Conservation (phyloP, 257 asterid genomes). For the Pogostemon cablin region DNA sequence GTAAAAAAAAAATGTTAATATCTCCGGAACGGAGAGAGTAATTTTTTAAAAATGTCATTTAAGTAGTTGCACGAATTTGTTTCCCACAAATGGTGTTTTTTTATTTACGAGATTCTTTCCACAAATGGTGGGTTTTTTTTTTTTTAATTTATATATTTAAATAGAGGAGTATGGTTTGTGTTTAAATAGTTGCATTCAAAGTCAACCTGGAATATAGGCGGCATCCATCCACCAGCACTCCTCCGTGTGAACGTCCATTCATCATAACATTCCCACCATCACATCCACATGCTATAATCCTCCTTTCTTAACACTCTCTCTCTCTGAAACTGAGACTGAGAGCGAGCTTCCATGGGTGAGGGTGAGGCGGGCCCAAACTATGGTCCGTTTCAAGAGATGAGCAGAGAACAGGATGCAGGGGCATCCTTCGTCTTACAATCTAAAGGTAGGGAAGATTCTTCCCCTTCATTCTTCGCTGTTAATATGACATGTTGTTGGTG, state of each 20-base stretch:
- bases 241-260: neutral
- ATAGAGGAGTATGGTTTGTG: too few species aligned
- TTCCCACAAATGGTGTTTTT: too few species aligned
- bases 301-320: neutral
- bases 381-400: constrained; percentile 40
- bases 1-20: too few species aligned
- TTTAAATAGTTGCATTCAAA: too few species aligned
- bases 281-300: neutral
- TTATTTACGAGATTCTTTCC: too few species aligned
- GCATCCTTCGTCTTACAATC: constrained; percentile 77
- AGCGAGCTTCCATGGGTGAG: constrained; percentile 43
- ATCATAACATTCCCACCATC: neutral
- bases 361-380: constrained; percentile 34
- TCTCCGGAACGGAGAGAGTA: too few species aligned
- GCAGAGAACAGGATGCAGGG: constrained; percentile 68
- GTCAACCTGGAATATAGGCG: neutral
- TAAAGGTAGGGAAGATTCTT: constrained; percentile 46
- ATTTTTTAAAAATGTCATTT: too few species aligned
- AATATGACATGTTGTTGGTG: neutral
- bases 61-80: too few species aligned
- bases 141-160: too few species aligned
- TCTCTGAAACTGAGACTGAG: constrained; percentile 9
- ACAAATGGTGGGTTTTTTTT: too few species aligned
- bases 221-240: neutral
- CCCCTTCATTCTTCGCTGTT: neutral